phyloP scores from a whole-genome alignment of 345 rosid genomes.

The Anastatica hierochuntica region DNA sequence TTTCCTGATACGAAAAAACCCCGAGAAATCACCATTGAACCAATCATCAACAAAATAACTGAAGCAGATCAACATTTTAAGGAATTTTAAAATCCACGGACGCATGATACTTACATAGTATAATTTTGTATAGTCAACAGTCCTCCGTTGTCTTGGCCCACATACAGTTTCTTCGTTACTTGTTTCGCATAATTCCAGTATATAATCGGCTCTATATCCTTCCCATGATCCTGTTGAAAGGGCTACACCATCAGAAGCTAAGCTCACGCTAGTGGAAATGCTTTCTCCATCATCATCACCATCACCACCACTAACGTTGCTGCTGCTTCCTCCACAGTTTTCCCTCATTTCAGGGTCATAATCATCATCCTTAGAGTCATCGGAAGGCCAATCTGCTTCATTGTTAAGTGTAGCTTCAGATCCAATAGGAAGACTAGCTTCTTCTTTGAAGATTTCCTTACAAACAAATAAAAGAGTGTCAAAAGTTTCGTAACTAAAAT shows the following conservation, averaged over 20 bases:
- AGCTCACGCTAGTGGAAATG: conserved; percentile 66
- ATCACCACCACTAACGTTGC: conserved; percentile 34
- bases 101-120: conserved; percentile 76
- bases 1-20: conserved; percentile 48
- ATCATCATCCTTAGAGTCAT: conserved; percentile 88
- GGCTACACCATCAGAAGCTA: conserved; percentile 61
- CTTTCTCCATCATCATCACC: conserved; percentile 39
- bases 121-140: conserved; percentile 79
- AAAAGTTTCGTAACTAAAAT: no score
- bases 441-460: conserved; percentile 84
- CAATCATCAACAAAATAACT: no score
- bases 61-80: not conserved
- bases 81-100: no score
- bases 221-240: conserved; percentile 42
- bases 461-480: no score
- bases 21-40: not conserved
- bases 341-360: conserved; percentile 75
- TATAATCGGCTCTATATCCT: conserved; percentile 29
- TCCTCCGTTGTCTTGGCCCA: conserved; percentile 72
- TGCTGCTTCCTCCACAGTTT: conserved; percentile 19
- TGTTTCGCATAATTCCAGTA: conserved; percentile 42
- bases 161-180: conserved; percentile 50
- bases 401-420: conserved; percentile 40
- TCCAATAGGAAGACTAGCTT: conserved; percentile 58
- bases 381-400: conserved; percentile 91